Evolutionary conservation across 1,284 basidiomycete genomes (phyloP).

Genomic region (Tetrapyrgos nigripes): DNA sequence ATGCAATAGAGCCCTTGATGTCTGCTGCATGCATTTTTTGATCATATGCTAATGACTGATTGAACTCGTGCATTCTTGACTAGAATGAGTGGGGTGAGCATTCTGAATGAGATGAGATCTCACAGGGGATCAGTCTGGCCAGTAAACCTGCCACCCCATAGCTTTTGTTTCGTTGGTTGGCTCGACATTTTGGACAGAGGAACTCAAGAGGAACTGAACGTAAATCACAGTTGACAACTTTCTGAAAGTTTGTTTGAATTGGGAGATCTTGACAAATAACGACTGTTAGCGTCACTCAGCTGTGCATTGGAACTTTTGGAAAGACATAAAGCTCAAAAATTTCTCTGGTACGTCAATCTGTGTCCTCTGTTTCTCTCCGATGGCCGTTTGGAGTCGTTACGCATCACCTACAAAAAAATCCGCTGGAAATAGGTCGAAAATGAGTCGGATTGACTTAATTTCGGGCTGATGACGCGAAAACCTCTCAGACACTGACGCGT

Average conservation of each 20-base stretch:
- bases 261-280: background rate
- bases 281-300: too few relatives aligned
- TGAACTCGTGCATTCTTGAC: conserved; percentile 91
- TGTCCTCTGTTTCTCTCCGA: background rate
- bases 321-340: too few relatives aligned
- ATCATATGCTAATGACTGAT: conserved; percentile 95
- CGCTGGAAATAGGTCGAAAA: background rate
- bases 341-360: background rate
- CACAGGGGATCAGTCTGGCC: conserved; percentile 89
- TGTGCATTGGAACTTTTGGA: background rate
- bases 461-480: background rate
- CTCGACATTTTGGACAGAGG: conserved; percentile 48
- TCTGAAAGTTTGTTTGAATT: background rate
- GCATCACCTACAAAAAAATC: background rate
- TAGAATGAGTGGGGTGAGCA: conserved; percentile 5
- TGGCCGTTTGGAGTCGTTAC: background rate
- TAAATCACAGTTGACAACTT: background rate
- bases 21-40: conserved; percentile 93
- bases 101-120: conserved; percentile 30
- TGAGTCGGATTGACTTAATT: conserved; percentile 3
- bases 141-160: conserved; percentile 92
- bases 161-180: conserved; percentile 77
- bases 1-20: conserved; percentile 94
- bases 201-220: conserved; percentile 1
- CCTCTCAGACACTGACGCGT: conserved; percentile 10